Conservation (phyloP, 1,139 yeast species). For the Lodderomyces oxycetoniae region DNA sequence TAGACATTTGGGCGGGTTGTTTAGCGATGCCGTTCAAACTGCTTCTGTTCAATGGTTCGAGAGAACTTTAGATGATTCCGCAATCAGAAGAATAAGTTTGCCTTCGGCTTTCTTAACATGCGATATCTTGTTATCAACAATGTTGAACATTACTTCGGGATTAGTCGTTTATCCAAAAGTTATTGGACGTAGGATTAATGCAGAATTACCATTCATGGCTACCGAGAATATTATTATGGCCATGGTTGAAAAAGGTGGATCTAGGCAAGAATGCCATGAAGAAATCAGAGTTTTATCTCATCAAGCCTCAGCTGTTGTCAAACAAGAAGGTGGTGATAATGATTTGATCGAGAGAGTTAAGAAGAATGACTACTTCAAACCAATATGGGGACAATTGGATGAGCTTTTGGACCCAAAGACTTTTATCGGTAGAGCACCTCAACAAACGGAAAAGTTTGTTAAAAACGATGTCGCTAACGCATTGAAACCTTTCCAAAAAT, state of each 20-base stretch:
- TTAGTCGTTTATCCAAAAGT: slow-evolving; percentile 98
- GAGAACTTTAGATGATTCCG: slow-evolving; percentile 97
- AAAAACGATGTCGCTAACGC: slow-evolving; percentile 81
- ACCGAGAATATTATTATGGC: slow-evolving; percentile 99
- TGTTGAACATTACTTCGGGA: slow-evolving; percentile 89
- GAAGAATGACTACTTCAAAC: slow-evolving; percentile 77
- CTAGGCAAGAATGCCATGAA: slow-evolving; percentile 98
- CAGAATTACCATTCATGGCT: slow-evolving; percentile 99
- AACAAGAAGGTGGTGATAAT: slow-evolving; percentile 98
- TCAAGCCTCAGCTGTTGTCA: slow-evolving; percentile 95
- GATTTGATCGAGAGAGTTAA: slow-evolving; percentile 88
- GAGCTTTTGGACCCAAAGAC: slow-evolving; percentile 82
- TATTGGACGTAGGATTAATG: slow-evolving; percentile 88
- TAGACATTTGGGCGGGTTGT: slow-evolving; percentile 88
- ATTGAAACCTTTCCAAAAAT: slow-evolving; percentile 59
- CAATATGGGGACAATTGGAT: slow-evolving; percentile 83
- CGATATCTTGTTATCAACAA: slow-evolving; percentile 84
- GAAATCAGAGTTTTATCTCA: slow-evolving; percentile 94
- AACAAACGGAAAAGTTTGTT: slow-evolving; percentile 93
- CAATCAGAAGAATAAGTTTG: slow-evolving; percentile 93
- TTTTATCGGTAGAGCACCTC: slow-evolving; percentile 97
- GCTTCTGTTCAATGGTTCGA: slow-evolving; percentile 99
- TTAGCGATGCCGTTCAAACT: slow-evolving; percentile 91
- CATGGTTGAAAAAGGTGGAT: slow-evolving; percentile 96
- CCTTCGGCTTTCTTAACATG: slow-evolving; percentile 97